Base-by-base conservation (phyloP, 139 green algal genomes). In the Chlorella vulgaris region DNA sequence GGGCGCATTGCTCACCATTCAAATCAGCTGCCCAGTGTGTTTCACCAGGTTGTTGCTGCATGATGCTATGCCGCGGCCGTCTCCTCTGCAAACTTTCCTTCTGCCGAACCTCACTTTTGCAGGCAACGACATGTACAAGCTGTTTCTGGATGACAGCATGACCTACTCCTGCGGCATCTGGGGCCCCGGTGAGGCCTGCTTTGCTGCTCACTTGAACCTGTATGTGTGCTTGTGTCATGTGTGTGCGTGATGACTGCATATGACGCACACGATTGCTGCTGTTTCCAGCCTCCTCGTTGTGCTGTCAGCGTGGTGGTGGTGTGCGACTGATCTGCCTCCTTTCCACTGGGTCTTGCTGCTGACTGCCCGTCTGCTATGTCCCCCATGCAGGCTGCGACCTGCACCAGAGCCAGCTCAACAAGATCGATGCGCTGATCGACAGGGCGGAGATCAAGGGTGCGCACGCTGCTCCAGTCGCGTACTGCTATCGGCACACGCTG, bases 131-230 rank as follows among this genome's bases (percentile, higher is more conserved):
- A 97, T 99, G 93, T 96, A 96, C 89, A 84, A 87, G 62, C 80
- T 95, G 1, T 99, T 99, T 86, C 86, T 99, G 78, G 96, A 99
- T 74, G 67, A 89, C n/a, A 94, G 86, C 50, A 96, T 99, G 92
- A 97, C 94, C 36, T 99, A 99, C 90, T 96, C 89, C 35, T 93
- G 80, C 36, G 96, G 86, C 74, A 93, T 98, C 24, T 88, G 76
- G 76, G 29, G 63, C 24, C 31, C 31, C 4, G 47, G 70, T 78
- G 70, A 29, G 70, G 0, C n/a, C n/a, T 42, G 29, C 3, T 4
- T 36, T 7, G 19, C 66, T 73, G 66, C 4, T 26, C 36, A 5
- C 4, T 8, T 40, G 8, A n/a, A 22, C 31, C 8, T 70, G 31
- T 18, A 40, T 42, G 63, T 15, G 18, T 65, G 55, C 55, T 65